Base-by-base conservation (phyloP, 1,284 basidiomycete species). In the Pholiota adiposa region DNA sequence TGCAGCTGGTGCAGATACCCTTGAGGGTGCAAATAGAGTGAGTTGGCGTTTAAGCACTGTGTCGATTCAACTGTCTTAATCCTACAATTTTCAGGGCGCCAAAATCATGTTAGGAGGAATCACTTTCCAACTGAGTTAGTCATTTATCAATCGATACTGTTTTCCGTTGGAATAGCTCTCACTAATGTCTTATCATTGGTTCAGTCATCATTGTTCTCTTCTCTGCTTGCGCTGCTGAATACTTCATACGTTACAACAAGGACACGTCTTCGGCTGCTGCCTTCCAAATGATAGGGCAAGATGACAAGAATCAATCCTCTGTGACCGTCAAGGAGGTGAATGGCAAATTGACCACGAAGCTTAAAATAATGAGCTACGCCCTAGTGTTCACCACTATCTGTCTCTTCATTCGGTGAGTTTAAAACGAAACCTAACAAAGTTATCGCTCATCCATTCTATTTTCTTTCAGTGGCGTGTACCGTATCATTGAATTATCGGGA, bases 61-160 rank as follows among this genome's bases (percentile, higher is more conserved):
- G 3, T 46, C 34, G 9, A 27, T 23, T 50, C 11, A 54, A 29
- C 12, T n/a, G 27, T 54, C 8, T 25, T 36, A 7, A 38, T 23
- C 51, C 33, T 9, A 23, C 34, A 19, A 29, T 16, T 16, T 25
- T 48, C 46, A 78, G 73, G 81, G 81, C 9, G 76, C 72, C 1
- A 59, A 79, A 56, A 78, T 84, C 63, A 83, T 85, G 82, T 73
- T 85, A 14, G 81, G 73, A 4, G 84, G 84, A 23, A 83, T 76
- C 34, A 58, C 63, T 23, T 73, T 77, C 68, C 75, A 77, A 56
- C 64, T 75, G 9, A 58, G 75, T 76, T 44, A 51, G 70, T 56
- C 34, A n/a, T 21, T 31, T 38, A 7, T 12, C 6, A 9, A 4
- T n/a, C 14, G 36, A 9, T 38, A 36, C 31, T 21, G 33, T 12